A percentile compares a stretch with the other conserved stretches of the same genome.
These are phyloP conservation scores for Wallemia mellicola DNA, from an alignment of 1,284 basidiomycete species.

Conservation along the genomic window DNA sequence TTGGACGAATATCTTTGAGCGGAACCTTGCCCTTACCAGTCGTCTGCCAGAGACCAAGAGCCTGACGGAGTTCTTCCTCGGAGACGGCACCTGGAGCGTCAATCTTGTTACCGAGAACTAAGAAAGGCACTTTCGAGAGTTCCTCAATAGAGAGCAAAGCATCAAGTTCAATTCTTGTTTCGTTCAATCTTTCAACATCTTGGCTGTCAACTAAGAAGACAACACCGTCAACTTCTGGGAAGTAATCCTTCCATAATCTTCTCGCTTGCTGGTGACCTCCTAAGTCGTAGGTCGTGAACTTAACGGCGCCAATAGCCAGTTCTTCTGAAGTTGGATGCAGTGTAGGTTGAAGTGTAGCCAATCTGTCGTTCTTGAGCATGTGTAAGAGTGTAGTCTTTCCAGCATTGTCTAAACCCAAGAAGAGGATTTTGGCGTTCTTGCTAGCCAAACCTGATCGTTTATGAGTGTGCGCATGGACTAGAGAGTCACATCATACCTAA, in stretches of 20 bases:
- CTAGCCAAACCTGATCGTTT: conserved; percentile 46
- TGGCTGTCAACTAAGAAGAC: conserved; percentile 94
- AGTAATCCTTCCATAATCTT: conserved; percentile 97
- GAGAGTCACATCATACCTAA: conserved; percentile 49
- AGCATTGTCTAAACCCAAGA: conserved; percentile 94
- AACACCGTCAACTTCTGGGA: conserved; percentile 97
- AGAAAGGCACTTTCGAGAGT: conserved; percentile 84
- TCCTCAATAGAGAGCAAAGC: conserved; percentile 80
- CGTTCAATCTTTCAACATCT: conserved; percentile 81
- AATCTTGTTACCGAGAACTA: conserved; percentile 98
- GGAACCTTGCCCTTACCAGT: conserved; percentile 99
- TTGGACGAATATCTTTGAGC: conserved; percentile 82
- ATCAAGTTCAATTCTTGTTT: conserved; percentile 90
- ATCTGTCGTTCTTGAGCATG: conserved; percentile 98
- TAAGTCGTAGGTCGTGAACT: conserved; percentile 96
- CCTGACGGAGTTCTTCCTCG: conserved; percentile 87
- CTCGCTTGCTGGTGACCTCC: conserved; percentile 95
- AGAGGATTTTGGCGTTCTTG: conserved; percentile 99
- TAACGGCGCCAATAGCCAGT: conserved; percentile 91
- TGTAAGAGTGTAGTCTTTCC: conserved; percentile 97
- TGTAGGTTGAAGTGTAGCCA: conserved; percentile 91
- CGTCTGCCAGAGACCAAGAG: conserved; percentile 87
- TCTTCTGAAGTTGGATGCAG: conserved; percentile 99
- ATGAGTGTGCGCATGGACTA: conserved; percentile 2
- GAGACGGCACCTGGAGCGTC: conserved; percentile 91